Evolutionary conservation across 352 stramenopile species (phyloP).

Genomic region (Phytopythium mirpurense): DNA sequence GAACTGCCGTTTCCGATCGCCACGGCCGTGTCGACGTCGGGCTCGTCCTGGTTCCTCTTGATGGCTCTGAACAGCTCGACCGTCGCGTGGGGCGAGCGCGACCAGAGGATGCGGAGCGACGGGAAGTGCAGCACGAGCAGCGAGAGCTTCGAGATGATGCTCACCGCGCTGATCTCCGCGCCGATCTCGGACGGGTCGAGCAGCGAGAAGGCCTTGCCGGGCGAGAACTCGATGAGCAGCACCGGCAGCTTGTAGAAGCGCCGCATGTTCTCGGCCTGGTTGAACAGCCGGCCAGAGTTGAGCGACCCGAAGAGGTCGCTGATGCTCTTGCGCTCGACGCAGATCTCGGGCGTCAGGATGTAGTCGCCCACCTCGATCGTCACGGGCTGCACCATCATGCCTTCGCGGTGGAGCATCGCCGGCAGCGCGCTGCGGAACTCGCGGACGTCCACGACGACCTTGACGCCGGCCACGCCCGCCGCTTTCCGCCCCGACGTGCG

Average conservation of each 20-base stretch:
- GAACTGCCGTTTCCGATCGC: slow-evolving; percentile 47
- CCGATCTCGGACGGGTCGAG: slow-evolving; percentile 87
- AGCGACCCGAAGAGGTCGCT: slow-evolving; percentile 97
- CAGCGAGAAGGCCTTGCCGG: slow-evolving; percentile 84
- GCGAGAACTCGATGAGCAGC: slow-evolving; percentile 96
- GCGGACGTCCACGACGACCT: slow-evolving; percentile 94
- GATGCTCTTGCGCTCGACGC: slow-evolving; percentile 95
- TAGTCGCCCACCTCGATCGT: slow-evolving; percentile 97
- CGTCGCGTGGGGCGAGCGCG: slow-evolving; percentile 87
- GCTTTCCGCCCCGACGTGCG: slow-evolving; percentile 52
- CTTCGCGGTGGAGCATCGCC: slow-evolving; percentile 95
- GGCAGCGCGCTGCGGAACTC: slow-evolving; percentile 96
- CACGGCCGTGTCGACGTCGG: slow-evolving; percentile 68
- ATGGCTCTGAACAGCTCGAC: slow-evolving; percentile 83
- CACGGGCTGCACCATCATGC: slow-evolving; percentile 90
- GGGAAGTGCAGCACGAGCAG: slow-evolving; percentile 95
- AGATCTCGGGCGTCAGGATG: slow-evolving; percentile 96
- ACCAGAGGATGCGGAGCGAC: slow-evolving; percentile 94
- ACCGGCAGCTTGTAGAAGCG: slow-evolving; percentile 86
- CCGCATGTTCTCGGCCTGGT: slow-evolving; percentile 88
- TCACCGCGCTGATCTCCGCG: slow-evolving; percentile 90
- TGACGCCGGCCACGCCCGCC: slow-evolving; percentile 30
- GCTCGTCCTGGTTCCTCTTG: slow-evolving; percentile 82
- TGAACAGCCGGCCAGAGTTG: slow-evolving; percentile 94
- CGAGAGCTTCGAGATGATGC: slow-evolving; percentile 94